Percentiles rank a stretch among this genome's conserved stretches.
Conservation (phyloP, 75 land plant genomes). For the Pinus albicaulis region DNA sequence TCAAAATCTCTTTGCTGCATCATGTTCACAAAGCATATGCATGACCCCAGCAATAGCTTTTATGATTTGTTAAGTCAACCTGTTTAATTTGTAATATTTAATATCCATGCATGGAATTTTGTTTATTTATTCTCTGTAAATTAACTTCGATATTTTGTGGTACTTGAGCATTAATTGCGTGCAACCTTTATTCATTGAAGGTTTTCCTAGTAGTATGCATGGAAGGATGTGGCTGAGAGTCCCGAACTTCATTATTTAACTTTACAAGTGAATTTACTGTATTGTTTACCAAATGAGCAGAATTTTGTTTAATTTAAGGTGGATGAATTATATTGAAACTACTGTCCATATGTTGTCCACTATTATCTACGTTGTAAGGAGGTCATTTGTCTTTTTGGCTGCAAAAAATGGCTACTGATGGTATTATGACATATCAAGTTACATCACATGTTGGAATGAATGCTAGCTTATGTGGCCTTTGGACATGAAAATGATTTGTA, state of each 20-base stretch:
- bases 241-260: background rate
- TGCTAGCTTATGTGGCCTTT: too few relatives aligned
- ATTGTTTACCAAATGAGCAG: background rate
- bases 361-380: background rate
- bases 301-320: background rate
- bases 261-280: background rate
- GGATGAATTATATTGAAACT: background rate
- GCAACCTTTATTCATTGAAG: background rate
- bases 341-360: background rate
- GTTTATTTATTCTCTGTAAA: background rate
- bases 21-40: constrained; percentile 2
- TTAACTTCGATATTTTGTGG: background rate
- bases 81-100: background rate
- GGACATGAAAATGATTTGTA: too few relatives aligned
- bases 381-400: too few relatives aligned
- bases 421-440: too few relatives aligned
- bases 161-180: background rate
- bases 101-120: background rate
- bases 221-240: too few relatives aligned
- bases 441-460: too few relatives aligned
- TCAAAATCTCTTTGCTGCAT: background rate
- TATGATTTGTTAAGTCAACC: background rate
- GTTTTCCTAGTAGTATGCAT: background rate
- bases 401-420: too few relatives aligned
- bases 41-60: background rate